Conservation (phyloP, 768 basidiomycete genomes). For the Hygrocybe coccinea region DNA sequence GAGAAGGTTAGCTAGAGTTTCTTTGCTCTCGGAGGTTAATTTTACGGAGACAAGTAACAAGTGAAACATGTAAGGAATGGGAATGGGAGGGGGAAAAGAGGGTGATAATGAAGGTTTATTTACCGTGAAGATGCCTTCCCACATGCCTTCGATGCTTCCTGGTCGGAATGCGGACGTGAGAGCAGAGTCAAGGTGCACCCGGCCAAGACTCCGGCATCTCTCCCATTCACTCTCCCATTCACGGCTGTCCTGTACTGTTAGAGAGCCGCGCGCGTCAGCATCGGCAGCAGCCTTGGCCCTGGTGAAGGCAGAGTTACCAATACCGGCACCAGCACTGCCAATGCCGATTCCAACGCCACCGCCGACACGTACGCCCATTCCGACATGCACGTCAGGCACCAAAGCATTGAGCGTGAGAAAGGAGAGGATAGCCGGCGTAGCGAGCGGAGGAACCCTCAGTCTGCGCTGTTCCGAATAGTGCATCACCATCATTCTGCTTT, state of each 20-base stretch:
- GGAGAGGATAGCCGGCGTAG: conserved; percentile 66
- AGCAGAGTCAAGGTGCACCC: conserved; percentile 26
- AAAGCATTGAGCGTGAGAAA: conserved; percentile 54
- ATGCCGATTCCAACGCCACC: too few relatives aligned
- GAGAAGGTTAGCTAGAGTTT: not conserved
- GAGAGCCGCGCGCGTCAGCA: not conserved
- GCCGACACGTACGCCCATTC: too few relatives aligned
- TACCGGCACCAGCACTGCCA: conserved; percentile 11
- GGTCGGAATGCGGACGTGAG: conserved; percentile 49
- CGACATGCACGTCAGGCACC: conserved; percentile 8
- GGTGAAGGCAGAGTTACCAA: too few relatives aligned
- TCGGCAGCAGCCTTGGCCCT: too few relatives aligned
- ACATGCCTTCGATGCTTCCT: conserved; percentile 69
- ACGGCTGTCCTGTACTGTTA: conserved; percentile 28
- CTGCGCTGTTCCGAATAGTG: conserved; percentile 45
- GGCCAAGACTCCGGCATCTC: conserved; percentile 42
- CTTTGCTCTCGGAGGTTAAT: not conserved
- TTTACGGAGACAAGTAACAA: too few relatives aligned
- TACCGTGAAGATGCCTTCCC: conserved; percentile 79
- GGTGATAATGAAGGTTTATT: conserved; percentile 18
- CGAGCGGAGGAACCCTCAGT: conserved; percentile 56
- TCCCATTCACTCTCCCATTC: conserved; percentile 75
- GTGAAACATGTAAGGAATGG: too few relatives aligned
- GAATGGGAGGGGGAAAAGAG: too few relatives aligned
- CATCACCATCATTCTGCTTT: conserved; percentile 21